Evolutionary conservation across 805 yeast genomes (phyloP), one percentile per base, ranked within the genome.

Genomic region (Cyberlindnera mississippiensis): DNA sequence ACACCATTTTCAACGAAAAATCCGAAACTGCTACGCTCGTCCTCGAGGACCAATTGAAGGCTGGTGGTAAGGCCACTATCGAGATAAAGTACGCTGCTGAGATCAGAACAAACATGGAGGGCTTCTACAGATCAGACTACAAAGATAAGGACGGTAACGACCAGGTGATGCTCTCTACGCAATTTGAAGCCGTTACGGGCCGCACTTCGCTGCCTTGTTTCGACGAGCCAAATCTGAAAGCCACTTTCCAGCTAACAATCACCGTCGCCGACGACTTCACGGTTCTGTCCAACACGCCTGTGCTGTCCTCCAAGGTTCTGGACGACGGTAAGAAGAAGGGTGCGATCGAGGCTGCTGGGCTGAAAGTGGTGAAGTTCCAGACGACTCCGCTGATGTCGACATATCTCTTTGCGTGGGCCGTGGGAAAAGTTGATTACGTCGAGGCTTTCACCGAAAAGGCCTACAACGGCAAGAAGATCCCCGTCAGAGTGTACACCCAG

Each of bases 161-260:
- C 29, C 81, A 81, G 55, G 80, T 82, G 57, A 70, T 83, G 72
- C 82, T 87, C 34, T 81, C 90, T 37, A 85, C 95, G 33, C 95
- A 85, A 64, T 80, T 85, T 73, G 95, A 85, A 66, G 81, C 95
- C 17, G 82, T 89, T 27, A 89, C 84, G 56, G 88, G 91, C 45
- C 77, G 95, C 55, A 68, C 85, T 48, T 91, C 93, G 4, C 82
- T 85, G 67, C 95, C 95, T 29, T 84, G 83, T 60, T 83, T 80
- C 53, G 95, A 85, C 63, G 93, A 85, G 60, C 95, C 95, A 30
- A 79, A 83, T 49, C 71, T 82, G 46, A 85, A 85, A 65, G 88
- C 93, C 12, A 70, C 80, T 33, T 85, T 81, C 57, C 80, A 78
- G 39, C 69, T 85, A 46, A 64, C 80, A 20, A 68, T 85, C 57